Evolutionary conservation across 2,329 filamentous ascomycete genomes (phyloP), one percentile per base, ranked within the genome.

Genomic region (Phoma sp.): DNA sequence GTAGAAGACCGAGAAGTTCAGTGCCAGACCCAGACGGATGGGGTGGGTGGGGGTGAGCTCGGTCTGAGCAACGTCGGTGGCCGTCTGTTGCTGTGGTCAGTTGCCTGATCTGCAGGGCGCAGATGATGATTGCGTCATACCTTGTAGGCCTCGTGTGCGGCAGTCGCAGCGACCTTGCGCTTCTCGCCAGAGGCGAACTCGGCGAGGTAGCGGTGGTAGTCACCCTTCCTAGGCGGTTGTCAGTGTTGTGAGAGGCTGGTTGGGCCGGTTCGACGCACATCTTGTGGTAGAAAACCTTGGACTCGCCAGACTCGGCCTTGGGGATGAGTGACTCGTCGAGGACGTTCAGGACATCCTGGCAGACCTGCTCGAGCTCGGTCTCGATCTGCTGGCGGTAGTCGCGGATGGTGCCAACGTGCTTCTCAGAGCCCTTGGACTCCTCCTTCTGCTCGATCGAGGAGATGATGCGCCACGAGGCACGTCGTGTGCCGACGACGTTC

Each of bases 261-360:
- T 33, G 42, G 28, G 28, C 14, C 18, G 51, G 7, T 26, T 39
- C 26, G 26, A 84, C 91, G 71, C 83, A 97, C 93, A 98, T 98
- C 88, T 98, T 98, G 89, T 97, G 93, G 85, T 98, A 98, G 82
- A 98, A 98, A 77, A 98, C 93, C 88, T 97, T 98, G 79, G 92
- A 96, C 86, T 98, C 93, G 83, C 93, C 93, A 67, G 91, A 90
- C 81, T 95, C 90, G 76, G 93, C 93, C 81, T 95, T 93, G 80
- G 93, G 93, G 76, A 98, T 98, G 74, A 98, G 85, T 76, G 87
- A 88, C 75, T 96, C 84, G 78, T 97, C 93, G 66, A 98, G 85
- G 69, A 98, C 93, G 73, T 96, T 89, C 69, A 98, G 89, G 69
- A 97, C 92, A 83, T 98, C 93, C 83, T 97, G 88, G 87, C 93